These are phyloP conservation scores for Alternaria sp. DNA, from an alignment of 2,329 filamentous ascomycete genomes.

Conservation along the genomic window DNA sequence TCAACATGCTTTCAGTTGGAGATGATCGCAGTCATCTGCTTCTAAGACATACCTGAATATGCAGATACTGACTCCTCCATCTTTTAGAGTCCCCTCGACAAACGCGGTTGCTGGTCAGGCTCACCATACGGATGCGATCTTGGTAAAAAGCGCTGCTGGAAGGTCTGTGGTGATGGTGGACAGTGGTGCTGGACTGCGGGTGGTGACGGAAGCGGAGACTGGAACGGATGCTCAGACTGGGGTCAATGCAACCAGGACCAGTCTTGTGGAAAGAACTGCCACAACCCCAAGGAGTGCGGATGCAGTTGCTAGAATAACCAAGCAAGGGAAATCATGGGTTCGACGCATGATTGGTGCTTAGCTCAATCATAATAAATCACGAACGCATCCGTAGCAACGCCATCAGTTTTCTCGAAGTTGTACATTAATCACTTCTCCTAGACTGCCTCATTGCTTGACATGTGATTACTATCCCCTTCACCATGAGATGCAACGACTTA, in stretches of 20 bases:
- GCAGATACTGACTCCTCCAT: not conserved
- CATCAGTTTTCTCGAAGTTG: not conserved
- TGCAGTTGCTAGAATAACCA: not conserved
- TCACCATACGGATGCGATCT: conserved; percentile 1
- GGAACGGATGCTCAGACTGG: conserved; percentile 1
- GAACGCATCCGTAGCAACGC: not conserved
- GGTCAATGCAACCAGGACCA: not conserved
- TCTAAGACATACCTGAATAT: not conserved
- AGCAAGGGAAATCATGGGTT: not conserved
- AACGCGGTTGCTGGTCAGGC: not conserved
- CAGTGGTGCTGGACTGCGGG: conserved; percentile 8
- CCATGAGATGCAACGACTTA: no score
- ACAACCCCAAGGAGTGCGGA: not conserved
- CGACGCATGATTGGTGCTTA: not conserved
- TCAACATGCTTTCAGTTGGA: not conserved
- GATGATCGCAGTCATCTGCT: not conserved
- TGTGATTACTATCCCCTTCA: no score
- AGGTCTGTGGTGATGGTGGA: conserved; percentile 2
- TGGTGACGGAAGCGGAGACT: not conserved
- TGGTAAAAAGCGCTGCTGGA: conserved; percentile 6
- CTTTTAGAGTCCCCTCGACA: not conserved
- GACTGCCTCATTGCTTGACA: not conserved
- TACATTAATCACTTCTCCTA: not conserved
- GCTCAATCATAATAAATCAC: not conserved
- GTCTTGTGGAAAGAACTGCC: conserved; percentile 2